Base-by-base conservation (phyloP, 2,329 filamentous ascomycete genomes). In the Ceratocystis huliohia region DNA sequence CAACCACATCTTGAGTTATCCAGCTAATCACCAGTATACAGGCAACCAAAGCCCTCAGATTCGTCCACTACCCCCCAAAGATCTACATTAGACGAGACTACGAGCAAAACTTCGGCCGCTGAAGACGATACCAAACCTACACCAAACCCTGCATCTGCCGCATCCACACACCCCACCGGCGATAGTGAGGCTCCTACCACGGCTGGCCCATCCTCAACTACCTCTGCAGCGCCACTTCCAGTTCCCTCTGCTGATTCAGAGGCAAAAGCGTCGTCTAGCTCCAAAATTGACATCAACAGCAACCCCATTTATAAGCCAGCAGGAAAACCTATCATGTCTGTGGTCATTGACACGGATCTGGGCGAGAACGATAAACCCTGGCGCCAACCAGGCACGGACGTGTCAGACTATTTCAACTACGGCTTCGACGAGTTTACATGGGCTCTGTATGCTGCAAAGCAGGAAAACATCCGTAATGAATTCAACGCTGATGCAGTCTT, bases 391-490 rank as follows among this genome's bases (percentile, higher is more conserved):
- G 94, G 94, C 61, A 92, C 93, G 10, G 94, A 99, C 73, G 85
- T 96, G 65, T 94, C 89, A 68, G 94, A 99, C 75, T 97, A 96
- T 78, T 97, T 97, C 83, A 97, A 97, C 79, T 97, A 97, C 76
- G 93, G 93, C 67, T 97, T 97, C 73, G 93, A 97, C 77, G 93
- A 97, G 76, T 97, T 96, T 76, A 96, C 92, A 0, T 99, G 94
- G 94, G 89, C 92, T 5, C 84, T 92, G 65, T 99, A 99, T 75
- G 91, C 92, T 41, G 81, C 91, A 68, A 95, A 96, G 73, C 94
- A 97, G 75, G 86, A 94, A 70, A 81, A 80, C 28, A 81, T 96
- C 72, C 84, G 88, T 20, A 84, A 84, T 70, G 89, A 93, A 71
- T 90, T 91, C 70, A 84, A 84, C 67, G 84, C 88, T 61, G 84